phyloP scores from a whole-genome alignment of 192 early-diverging fungal genomes.

The Gryganskiella cystojenkinii region DNA sequence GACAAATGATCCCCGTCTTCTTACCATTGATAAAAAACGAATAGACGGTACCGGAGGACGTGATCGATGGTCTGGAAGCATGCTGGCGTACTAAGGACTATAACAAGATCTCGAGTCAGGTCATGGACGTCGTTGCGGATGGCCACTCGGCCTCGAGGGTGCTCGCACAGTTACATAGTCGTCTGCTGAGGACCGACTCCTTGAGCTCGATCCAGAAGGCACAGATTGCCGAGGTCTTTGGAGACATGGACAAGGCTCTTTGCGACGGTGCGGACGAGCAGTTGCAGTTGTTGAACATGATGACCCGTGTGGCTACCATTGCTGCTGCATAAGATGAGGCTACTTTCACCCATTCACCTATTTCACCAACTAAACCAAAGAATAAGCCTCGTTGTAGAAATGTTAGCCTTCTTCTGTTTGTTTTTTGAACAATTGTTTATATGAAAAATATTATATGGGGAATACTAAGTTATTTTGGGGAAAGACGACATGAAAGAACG shows the following conservation, averaged over 20 bases:
- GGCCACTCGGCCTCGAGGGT: constrained; percentile 86
- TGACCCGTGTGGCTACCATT: constrained; percentile 60
- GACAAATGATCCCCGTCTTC: no score
- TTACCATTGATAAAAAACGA: neutral
- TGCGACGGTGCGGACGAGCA: constrained; percentile 92
- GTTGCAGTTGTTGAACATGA: constrained; percentile 81
- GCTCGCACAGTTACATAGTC: constrained; percentile 78
- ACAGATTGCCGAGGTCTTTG: constrained; percentile 74
- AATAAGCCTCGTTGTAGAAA: no score
- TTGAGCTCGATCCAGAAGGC: constrained; percentile 79
- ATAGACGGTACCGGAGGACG: constrained; percentile 71
- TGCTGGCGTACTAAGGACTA: constrained; percentile 64
- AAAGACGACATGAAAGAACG: neutral
- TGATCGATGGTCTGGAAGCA: constrained; percentile 70
- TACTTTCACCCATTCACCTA: no score
- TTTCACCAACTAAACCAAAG: no score
- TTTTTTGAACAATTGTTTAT: no score
- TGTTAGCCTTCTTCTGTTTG: no score
- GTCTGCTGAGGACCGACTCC: constrained; percentile 68
- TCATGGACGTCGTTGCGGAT: constrained; percentile 67
- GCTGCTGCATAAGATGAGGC: no score
- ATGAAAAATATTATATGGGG: no score
- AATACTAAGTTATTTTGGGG: no score
- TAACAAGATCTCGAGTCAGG: constrained; percentile 57
- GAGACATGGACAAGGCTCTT: constrained; percentile 75